phyloP scores from a whole-genome alignment of 768 basidiomycete species.

The Lactarius akahatsu region DNA sequence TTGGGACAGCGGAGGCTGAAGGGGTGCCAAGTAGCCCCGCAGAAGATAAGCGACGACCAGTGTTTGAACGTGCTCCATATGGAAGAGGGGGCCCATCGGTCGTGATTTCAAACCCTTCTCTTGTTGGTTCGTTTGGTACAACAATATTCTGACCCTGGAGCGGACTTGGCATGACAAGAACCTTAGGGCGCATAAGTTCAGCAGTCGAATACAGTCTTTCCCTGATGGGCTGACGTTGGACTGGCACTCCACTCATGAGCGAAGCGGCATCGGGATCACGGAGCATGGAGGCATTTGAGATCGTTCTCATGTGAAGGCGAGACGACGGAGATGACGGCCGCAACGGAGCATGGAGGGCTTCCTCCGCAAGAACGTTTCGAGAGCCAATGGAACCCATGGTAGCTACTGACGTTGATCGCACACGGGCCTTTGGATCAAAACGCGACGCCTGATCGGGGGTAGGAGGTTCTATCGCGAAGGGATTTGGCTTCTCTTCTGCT shows the following conservation, averaged over 20 bases:
- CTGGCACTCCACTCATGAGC: conserved; percentile 39
- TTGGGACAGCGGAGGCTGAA: conserved; percentile 39
- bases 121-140: conserved; percentile 35
- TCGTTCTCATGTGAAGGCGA: conserved; percentile 62
- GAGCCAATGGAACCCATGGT: conserved; percentile 44
- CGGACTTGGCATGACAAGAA: conserved; percentile 94
- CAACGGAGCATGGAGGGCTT: conserved; percentile 59
- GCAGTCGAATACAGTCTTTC: conserved; percentile 69
- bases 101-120: conserved; percentile 62
- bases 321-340: conserved; percentile 64
- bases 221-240: conserved; percentile 33
- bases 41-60: conserved; percentile 43
- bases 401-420: conserved; percentile 46
- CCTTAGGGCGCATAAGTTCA: conserved; percentile 82
- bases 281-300: conserved; percentile 63
- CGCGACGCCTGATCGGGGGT: conserved; percentile 43
- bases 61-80: conserved; percentile 62
- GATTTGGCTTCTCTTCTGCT: conserved; percentile 38
- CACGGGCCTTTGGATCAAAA: conserved; percentile 44
- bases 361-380: conserved; percentile 39
- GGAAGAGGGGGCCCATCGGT: conserved; percentile 78
- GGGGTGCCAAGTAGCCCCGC: conserved; percentile 35
- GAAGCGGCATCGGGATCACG: conserved; percentile 50
- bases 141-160: conserved; percentile 52
- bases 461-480: conserved; percentile 39